These are phyloP conservation scores for Berberis vulgaris DNA, from an alignment of 164 flowering plant species.

Conservation along the genomic window DNA sequence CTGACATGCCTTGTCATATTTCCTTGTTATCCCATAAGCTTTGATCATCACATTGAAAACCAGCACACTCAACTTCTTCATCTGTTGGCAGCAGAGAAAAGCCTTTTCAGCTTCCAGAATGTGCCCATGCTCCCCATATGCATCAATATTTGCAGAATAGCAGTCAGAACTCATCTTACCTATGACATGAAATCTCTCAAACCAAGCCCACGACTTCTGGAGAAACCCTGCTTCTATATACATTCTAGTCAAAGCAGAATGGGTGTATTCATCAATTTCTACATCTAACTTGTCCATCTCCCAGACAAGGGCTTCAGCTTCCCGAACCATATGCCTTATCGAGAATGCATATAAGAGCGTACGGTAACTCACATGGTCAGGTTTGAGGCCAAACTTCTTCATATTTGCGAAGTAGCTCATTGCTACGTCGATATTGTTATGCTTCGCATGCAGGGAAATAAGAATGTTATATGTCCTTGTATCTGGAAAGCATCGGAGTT, in stretches of 20 bases:
- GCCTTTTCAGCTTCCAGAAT: conserved; percentile 62
- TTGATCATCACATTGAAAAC: conserved; percentile 94
- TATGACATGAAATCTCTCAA: conserved; percentile 54
- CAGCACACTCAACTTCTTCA: conserved; percentile 40
- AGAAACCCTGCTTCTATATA: conserved; percentile 71
- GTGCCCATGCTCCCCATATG: conserved; percentile 77
- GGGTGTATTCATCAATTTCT: conserved; percentile 80
- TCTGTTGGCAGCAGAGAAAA: conserved; percentile 55
- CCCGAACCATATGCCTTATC: conserved; percentile 64
- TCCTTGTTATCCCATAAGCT: conserved; percentile 73
- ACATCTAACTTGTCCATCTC: conserved; percentile 73
- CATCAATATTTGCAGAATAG: conserved; percentile 89
- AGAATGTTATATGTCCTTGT: conserved; percentile 90
- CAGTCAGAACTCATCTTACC: conserved; percentile 80
- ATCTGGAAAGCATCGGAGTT: conserved; percentile 62
- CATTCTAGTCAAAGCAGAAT: conserved; percentile 83
- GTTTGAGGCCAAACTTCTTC: conserved; percentile 57
- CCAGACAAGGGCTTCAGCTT: conserved; percentile 57
- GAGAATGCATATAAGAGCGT: conserved; percentile 84
- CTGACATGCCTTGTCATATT: conserved; percentile 56
- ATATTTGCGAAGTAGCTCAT: conserved; percentile 48
- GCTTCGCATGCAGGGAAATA: conserved; percentile 64
- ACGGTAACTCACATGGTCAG: conserved; percentile 75
- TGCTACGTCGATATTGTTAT: conserved; percentile 51
- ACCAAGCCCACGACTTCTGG: conserved; percentile 82